Conservation (phyloP, 495 filamentous ascomycete genomes). For the Cercophora sp. region DNA sequence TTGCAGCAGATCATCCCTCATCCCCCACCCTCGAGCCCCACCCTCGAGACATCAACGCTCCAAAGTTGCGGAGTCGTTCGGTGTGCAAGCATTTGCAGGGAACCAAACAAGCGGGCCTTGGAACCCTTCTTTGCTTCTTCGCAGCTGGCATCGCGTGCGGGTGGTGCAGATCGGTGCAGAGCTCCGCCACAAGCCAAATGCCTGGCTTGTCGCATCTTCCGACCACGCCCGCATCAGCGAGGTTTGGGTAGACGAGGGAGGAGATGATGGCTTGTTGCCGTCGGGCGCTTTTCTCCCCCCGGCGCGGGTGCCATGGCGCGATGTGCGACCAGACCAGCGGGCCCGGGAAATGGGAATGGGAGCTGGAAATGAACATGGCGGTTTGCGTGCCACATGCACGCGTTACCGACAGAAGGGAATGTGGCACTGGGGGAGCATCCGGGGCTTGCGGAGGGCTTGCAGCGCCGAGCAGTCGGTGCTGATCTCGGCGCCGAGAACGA, state of each 20-base stretch:
- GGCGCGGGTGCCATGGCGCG: too few relatives aligned
- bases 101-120: constrained; percentile 3
- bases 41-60: constrained; percentile 1
- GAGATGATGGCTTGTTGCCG: background rate
- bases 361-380: too few relatives aligned
- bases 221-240: constrained; percentile 9
- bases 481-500: background rate
- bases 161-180: constrained; percentile 10
- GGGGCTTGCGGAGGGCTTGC: constrained; percentile 6
- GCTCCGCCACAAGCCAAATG: constrained; percentile 8
- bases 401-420: background rate
- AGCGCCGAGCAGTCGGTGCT: constrained; percentile 1
- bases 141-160: background rate
- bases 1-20: constrained; percentile 8
- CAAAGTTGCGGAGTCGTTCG: background rate
- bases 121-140: constrained; percentile 1
- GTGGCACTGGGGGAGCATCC: background rate
- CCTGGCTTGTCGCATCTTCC: constrained; percentile 12
- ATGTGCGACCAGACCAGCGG: too few relatives aligned
- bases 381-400: background rate
- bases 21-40: constrained; percentile 4
- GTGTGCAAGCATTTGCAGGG: constrained; percentile 1
- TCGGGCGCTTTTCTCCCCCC: too few relatives aligned
- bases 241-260: background rate
- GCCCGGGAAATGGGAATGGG: too few relatives aligned